These are phyloP conservation scores for Salix caprea DNA, from an alignment of 345 rosid species.

Conservation along the genomic window DNA sequence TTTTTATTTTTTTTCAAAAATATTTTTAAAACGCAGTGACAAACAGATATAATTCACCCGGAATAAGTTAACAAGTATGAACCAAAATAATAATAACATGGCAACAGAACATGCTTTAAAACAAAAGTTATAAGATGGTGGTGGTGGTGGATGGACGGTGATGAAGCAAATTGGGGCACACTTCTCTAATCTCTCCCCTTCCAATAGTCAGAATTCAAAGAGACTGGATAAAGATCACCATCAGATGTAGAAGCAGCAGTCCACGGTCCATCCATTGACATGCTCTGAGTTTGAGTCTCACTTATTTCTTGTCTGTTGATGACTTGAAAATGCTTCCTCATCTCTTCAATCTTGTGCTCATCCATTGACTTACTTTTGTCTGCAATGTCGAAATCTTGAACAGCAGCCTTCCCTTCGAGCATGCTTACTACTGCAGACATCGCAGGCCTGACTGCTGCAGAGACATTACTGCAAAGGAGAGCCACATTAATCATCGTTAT, in stretches of 20 bases:
- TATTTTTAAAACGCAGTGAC: fast-evolving
- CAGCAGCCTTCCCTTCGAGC: constrained; percentile 22
- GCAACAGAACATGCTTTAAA: too few relatives aligned
- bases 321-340: constrained; percentile 29
- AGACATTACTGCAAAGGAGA: constrained; percentile 13
- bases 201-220: constrained; percentile 15
- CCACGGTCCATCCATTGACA: constrained; percentile 23
- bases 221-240: constrained; percentile 34
- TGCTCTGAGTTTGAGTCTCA: constrained; percentile 13
- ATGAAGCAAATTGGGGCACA: too few relatives aligned
- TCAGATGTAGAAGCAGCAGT: constrained; percentile 27
- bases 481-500: constrained; percentile 12
- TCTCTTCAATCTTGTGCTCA: constrained; percentile 21
- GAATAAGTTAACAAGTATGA: too few relatives aligned
- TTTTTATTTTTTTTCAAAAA: too few relatives aligned
- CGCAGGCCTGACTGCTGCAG: constrained; percentile 13
- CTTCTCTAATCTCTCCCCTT: not conserved
- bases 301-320: constrained; percentile 7
- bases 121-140: too few relatives aligned
- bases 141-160: too few relatives aligned
- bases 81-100: too few relatives aligned
- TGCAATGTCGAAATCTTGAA: constrained; percentile 12
- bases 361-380: not conserved
- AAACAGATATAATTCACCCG: too few relatives aligned
- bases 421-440: constrained; percentile 24